A percentile compares a stretch with the other conserved stretches of the same genome.
Conservation (phyloP, 768 basidiomycete species). For the Hericium coralloides region DNA sequence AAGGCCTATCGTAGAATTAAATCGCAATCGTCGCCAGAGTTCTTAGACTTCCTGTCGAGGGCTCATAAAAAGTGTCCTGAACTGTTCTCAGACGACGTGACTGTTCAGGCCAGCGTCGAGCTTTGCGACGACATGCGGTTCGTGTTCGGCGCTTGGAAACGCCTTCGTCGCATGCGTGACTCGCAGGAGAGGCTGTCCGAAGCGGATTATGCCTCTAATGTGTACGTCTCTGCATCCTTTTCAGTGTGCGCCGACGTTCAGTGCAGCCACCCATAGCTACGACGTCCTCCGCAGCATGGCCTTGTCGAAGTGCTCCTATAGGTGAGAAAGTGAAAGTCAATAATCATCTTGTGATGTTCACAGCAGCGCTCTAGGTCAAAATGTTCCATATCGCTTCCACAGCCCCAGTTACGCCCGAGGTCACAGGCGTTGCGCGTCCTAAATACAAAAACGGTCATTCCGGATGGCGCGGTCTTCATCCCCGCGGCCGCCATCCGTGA, state of each 20-base stretch:
- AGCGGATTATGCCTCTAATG: slow-evolving; percentile 45
- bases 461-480: slow-evolving; percentile 42
- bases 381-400: slow-evolving; percentile 38
- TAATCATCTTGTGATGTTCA: background rate
- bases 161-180: slow-evolving; percentile 32
- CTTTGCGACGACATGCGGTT: slow-evolving; percentile 29
- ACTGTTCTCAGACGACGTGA: slow-evolving; percentile 29
- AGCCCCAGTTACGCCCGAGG: slow-evolving; percentile 25
- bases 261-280: slow-evolving; percentile 26
- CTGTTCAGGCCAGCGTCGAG: slow-evolving; percentile 13
- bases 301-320: slow-evolving; percentile 30
- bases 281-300: slow-evolving; percentile 40
- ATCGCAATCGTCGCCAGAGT: slow-evolving; percentile 16
- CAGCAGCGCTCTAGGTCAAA: slow-evolving; percentile 30
- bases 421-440: slow-evolving; percentile 29
- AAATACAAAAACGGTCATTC: slow-evolving; percentile 37
- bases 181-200: slow-evolving; percentile 42
- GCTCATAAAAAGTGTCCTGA: slow-evolving; percentile 27
- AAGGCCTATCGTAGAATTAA: slow-evolving; percentile 19
- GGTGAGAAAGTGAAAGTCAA: slow-evolving; percentile 24
- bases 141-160: slow-evolving; percentile 38
- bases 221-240: slow-evolving; percentile 28
- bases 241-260: background rate
- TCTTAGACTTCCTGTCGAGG: slow-evolving; percentile 24
- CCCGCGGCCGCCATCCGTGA: slow-evolving; percentile 28